These are phyloP conservation scores for Lachancea meyersii DNA, from an alignment of 805 yeast species.

Conservation along the genomic window DNA sequence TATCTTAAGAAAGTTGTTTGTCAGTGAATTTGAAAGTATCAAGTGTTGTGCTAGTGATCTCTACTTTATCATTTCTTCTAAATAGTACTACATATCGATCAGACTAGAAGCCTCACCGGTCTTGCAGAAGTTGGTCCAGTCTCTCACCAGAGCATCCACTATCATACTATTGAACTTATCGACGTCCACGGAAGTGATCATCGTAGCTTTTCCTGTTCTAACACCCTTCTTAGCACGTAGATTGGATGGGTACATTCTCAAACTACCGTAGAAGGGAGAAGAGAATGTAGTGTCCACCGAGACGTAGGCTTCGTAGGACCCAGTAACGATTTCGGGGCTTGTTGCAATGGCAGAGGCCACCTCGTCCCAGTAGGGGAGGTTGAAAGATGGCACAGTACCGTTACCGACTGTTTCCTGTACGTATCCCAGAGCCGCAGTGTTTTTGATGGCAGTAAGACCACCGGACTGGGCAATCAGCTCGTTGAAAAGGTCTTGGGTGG, in stretches of 20 bases:
- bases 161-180: slow-evolving; percentile 29
- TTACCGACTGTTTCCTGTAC: slow-evolving; percentile 31
- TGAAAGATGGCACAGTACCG: slow-evolving; percentile 31
- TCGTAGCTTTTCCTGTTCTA: slow-evolving; percentile 35
- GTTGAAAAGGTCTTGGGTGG: too few species aligned
- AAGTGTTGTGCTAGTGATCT: not conserved
- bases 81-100: not conserved
- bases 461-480: too few species aligned
- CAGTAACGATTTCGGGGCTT: slow-evolving; percentile 33
- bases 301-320: slow-evolving; percentile 29
- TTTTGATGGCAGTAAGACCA: too few species aligned
- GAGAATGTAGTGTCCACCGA: slow-evolving; percentile 38
- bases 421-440: slow-evolving; percentile 33
- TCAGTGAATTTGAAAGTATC: not conserved
- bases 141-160: slow-evolving; percentile 31
- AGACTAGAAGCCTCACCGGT: slow-evolving; percentile 4
- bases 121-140: slow-evolving; percentile 37
- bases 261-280: slow-evolving; percentile 39
- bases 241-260: slow-evolving; percentile 36
- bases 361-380: slow-evolving; percentile 41
- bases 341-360: slow-evolving; percentile 37
- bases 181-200: slow-evolving; percentile 32
- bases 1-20: too few species aligned
- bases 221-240: slow-evolving; percentile 33
- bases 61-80: too few species aligned